Percentiles rank a stretch among this genome's conserved stretches.
phyloP scores from a whole-genome alignment of 2,329 filamentous ascomycete species.

The Epichloe gansuensis region DNA sequence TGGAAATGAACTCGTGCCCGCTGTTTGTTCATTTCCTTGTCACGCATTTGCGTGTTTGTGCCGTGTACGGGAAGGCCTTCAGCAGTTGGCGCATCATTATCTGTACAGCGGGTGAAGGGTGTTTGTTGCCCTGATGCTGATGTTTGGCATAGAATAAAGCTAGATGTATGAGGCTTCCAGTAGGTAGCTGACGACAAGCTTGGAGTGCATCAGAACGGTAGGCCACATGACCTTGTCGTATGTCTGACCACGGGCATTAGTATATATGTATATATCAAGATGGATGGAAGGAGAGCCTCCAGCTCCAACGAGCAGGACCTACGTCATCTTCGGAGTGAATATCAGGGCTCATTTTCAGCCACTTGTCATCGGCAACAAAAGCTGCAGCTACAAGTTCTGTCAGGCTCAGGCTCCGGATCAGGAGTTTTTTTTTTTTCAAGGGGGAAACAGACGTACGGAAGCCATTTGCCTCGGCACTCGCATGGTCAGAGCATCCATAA shows the following conservation, averaged over 20 bases:
- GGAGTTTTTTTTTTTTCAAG: too few relatives aligned
- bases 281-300: too few relatives aligned
- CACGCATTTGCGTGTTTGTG: too few relatives aligned
- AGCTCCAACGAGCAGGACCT: conserved; percentile 8
- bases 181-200: conserved; percentile 24
- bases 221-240: conserved; percentile 24
- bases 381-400: conserved; percentile 17
- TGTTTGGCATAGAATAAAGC: neutral
- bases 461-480: conserved; percentile 20
- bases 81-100: too few relatives aligned
- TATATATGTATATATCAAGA: neutral
- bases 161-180: conserved; percentile 23
- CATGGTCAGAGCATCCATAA: conserved; percentile 34
- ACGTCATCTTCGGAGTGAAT: conserved; percentile 24
- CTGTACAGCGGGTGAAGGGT: too few relatives aligned
- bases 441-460: conserved; percentile 19
- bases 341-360: conserved; percentile 17
- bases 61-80: too few relatives aligned
- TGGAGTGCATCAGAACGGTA: conserved; percentile 21
- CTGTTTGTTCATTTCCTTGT: too few relatives aligned
- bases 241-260: conserved; percentile 10
- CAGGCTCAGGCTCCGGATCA: neutral
- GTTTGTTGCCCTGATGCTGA: too few relatives aligned
- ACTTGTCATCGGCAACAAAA: conserved; percentile 23
- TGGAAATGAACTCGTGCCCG: too few relatives aligned